Conservation (phyloP, 2,329 filamentous ascomycete species). For the Penicillium hesseltinei region DNA sequence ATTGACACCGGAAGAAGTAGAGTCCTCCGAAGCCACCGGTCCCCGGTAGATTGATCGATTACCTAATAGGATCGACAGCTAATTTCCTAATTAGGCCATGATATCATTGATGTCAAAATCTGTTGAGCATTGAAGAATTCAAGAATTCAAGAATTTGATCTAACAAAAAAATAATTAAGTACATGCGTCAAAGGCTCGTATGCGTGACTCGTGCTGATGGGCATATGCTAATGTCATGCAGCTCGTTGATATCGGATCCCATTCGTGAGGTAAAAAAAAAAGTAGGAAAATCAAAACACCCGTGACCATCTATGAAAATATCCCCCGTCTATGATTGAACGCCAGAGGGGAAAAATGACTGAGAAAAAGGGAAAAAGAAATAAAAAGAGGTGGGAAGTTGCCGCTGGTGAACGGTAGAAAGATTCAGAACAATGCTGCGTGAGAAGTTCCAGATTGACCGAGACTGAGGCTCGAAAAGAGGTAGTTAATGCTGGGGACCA, state of each 20-base stretch:
- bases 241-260: constrained; percentile 1
- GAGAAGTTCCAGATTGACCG: not conserved
- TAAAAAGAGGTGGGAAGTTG: not conserved
- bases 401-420: not conserved
- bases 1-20: constrained; percentile 1
- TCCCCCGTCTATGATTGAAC: constrained; percentile 19
- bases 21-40: not conserved
- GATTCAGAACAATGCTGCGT: not conserved
- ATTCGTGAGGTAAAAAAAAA: constrained; percentile 1
- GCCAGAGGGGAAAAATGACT: constrained; percentile 8
- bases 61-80: constrained; percentile 1
- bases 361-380: constrained; percentile 15
- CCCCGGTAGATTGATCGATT: not conserved
- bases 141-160: not conserved
- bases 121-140: not conserved
- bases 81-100: not conserved
- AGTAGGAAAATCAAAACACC: not conserved
- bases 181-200: not conserved
- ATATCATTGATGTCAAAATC: constrained; percentile 2
- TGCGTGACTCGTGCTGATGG: constrained; percentile 16
- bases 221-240: constrained; percentile 3
- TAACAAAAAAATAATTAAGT: constrained; percentile 3
- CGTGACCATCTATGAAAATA: constrained; percentile 3
- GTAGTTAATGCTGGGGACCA: not conserved
- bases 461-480: not conserved